Conservation (phyloP, 1,139 yeast genomes). For the Kodamaea derodonti region DNA sequence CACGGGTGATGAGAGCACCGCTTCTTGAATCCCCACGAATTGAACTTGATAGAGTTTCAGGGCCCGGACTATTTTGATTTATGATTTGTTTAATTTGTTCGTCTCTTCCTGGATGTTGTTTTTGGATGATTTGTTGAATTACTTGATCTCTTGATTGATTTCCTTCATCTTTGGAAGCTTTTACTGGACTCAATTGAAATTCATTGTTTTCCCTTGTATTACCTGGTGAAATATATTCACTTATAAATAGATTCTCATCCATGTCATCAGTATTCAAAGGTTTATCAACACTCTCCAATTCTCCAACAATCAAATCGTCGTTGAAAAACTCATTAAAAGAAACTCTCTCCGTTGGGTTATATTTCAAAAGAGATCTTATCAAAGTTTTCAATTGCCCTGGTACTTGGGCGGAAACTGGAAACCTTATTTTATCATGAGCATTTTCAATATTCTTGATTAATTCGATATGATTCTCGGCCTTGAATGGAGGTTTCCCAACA, state of each 20-base stretch:
- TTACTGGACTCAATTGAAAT: conserved; percentile 4
- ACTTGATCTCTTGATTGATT: background rate
- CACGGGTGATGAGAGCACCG: conserved; percentile 20
- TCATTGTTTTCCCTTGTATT: conserved; percentile 1
- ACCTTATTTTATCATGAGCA: conserved; percentile 70
- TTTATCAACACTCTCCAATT: conserved; percentile 44
- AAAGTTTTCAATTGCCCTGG: conserved; percentile 64
- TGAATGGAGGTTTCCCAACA: conserved; percentile 92
- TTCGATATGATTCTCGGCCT: conserved; percentile 90
- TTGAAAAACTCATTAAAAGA: conserved; percentile 83
- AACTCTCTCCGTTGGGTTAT: conserved; percentile 83
- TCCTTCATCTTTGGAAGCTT: conserved; percentile 1
- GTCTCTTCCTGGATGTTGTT: conserved; percentile 25
- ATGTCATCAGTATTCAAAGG: conserved; percentile 68
- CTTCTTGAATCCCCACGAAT: conserved; percentile 9
- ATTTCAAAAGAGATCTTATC: conserved; percentile 71
- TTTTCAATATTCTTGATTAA: conserved; percentile 79
- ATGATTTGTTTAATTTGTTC: conserved; percentile 45
- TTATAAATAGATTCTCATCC: conserved; percentile 76
- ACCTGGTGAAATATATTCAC: conserved; percentile 60
- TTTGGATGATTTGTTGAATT: background rate
- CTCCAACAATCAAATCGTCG: conserved; percentile 50
- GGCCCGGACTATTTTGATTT: conserved; percentile 41
- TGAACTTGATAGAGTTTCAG: conserved; percentile 26
- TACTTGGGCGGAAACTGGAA: conserved; percentile 62